These are phyloP conservation scores for Barbatosphaeria neglecta DNA, from an alignment of 495 filamentous ascomycete genomes.

Conservation along the genomic window DNA sequence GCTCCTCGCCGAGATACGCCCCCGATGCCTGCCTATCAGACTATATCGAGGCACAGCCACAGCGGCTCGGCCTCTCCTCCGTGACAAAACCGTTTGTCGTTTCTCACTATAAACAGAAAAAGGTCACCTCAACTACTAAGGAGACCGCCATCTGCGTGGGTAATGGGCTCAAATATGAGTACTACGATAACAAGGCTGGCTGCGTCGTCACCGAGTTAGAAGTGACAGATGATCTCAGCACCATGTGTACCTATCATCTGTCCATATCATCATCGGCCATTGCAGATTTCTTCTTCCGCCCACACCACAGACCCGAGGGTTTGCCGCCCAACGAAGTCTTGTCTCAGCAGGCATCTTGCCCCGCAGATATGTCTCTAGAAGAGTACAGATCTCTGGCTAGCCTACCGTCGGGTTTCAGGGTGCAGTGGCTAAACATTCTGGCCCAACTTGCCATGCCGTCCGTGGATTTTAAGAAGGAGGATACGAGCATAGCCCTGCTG, in stretches of 20 bases:
- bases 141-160: slow-evolving; percentile 27
- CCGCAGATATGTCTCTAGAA: slow-evolving; percentile 29
- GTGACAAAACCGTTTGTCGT: slow-evolving; percentile 27
- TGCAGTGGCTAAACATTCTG: slow-evolving; percentile 47
- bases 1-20: not conserved
- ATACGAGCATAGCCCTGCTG: slow-evolving; percentile 32
- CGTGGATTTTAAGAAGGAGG: slow-evolving; percentile 33
- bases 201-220: slow-evolving; percentile 16
- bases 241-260: slow-evolving; percentile 23
- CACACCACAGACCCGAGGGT: slow-evolving; percentile 11
- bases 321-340: slow-evolving; percentile 33
- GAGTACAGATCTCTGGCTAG: slow-evolving; percentile 39
- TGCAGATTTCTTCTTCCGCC: slow-evolving; percentile 26
- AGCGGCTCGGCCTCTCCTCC: slow-evolving; percentile 27
- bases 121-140: slow-evolving; percentile 12
- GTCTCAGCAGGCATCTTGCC: slow-evolving; percentile 29
- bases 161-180: slow-evolving; percentile 29
- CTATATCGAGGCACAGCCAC: not conserved
- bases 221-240: slow-evolving; percentile 6
- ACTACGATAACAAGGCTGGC: slow-evolving; percentile 12
- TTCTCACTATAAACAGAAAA: slow-evolving; percentile 26
- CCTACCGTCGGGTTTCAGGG: slow-evolving; percentile 31
- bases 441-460: slow-evolving; percentile 34
- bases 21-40: not conserved
- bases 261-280: slow-evolving; percentile 11